Percentiles rank a stretch among this genome's conserved stretches.
Evolutionary conservation across 2,329 filamentous ascomycete genomes (phyloP).

Genomic region (Calonectria hawksworthii): DNA sequence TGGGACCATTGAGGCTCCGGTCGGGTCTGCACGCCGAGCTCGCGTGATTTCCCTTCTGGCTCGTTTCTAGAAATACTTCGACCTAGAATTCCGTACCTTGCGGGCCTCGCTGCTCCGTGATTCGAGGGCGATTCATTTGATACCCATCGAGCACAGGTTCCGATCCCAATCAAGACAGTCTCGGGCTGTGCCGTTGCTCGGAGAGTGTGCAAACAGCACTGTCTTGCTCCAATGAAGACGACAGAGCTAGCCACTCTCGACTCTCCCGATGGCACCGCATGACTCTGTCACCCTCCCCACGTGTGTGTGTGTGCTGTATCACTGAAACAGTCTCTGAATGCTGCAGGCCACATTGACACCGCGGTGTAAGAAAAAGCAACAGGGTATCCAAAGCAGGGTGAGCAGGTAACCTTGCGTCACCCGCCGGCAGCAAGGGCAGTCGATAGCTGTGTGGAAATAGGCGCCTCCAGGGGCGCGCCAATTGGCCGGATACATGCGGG

Average conservation of each 20-base stretch:
- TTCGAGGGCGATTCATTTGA: background rate
- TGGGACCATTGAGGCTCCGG: background rate
- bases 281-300: background rate
- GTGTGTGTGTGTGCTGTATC: background rate
- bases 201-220: background rate
- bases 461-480: background rate
- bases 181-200: background rate
- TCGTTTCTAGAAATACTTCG: background rate
- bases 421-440: background rate
- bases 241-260: background rate
- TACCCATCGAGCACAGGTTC: background rate
- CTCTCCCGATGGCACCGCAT: background rate
- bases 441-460: background rate
- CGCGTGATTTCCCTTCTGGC: background rate
- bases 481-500: constrained; percentile 2
- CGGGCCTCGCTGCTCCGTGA: too few species aligned
- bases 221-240: background rate
- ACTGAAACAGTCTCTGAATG: background rate
- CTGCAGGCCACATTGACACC: background rate
- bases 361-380: background rate
- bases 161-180: background rate
- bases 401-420: background rate
- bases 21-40: background rate
- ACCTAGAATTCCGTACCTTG: too few species aligned
- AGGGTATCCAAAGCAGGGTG: background rate